Evolutionary conservation across 2,329 filamentous ascomycete species (phyloP), one percentile per base, ranked within the genome.

Genomic region (Fusarium chaquense): DNA sequence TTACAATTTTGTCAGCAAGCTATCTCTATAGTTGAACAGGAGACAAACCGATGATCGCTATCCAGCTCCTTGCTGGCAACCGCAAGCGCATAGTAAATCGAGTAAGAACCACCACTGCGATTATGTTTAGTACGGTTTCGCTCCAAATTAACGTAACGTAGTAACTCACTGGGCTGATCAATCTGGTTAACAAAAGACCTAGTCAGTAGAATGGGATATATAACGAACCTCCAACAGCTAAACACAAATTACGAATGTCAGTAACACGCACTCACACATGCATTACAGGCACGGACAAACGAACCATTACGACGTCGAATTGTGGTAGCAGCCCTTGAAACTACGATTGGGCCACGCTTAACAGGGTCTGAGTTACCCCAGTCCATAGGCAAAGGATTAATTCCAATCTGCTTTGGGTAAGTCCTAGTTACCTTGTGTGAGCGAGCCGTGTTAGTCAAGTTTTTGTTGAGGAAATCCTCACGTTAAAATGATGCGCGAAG

Each of bases 51-150:
- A 80, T 98, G 94, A 72, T 97, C 91, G 41, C 89, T 86, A 66
- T 93, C 89, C 61, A 98, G 87, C 78, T 98, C 92, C 75, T 95
- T 94, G 78, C 93, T 96, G 24, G 95, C 95, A 70, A 98, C 90
- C 15, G 95, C 95, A 30, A 98, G 86, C 24, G 95, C 95, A 77
- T 97, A 94, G 83, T 98, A 98, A 70, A 98, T 95, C 66, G 93
- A 94, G 79, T 99, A 98, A 6, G 94, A 98, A 60, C 96, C 95
- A 69, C 96, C 95, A 40, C 81, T 83, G 32, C 33, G n/a, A 49
- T 58, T 18, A 52, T 56, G 36, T 45, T 62, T 58, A 73, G 63
- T 38, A 58, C 38, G 26, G 28, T 38, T 41, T 18, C 44, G n/a
- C 26, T 24, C n/a, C 24, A n/a, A 46, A 32, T 5, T 1, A 44